phyloP scores from a whole-genome alignment of 164 flowering plant genomes.

The Nymphaea colorata region DNA sequence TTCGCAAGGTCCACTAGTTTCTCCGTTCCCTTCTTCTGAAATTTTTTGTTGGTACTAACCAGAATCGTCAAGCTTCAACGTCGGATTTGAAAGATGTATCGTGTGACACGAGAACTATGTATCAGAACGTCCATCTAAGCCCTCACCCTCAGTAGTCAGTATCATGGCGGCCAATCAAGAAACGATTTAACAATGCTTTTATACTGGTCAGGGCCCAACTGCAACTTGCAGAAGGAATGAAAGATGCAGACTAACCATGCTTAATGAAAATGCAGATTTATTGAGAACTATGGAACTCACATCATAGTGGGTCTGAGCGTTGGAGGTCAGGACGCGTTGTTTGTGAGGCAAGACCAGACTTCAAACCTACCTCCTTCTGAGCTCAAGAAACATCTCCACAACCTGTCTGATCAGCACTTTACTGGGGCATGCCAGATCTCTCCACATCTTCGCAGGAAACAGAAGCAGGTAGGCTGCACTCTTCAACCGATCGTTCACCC shows the following conservation, averaged over 20 bases:
- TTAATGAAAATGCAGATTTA: conserved; percentile 36
- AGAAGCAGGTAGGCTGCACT: conserved; percentile 14
- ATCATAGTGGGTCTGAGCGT: conserved; percentile 60
- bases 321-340: conserved; percentile 63
- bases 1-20: conserved; percentile 45
- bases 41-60: no score
- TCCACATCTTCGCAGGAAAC: conserved; percentile 17
- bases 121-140: no score
- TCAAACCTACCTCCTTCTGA: conserved; percentile 55
- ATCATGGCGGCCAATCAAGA: no score
- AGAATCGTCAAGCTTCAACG: no score
- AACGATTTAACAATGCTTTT: no score
- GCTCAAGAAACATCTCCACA: conserved; percentile 48
- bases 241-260: neutral
- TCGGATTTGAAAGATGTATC: no score
- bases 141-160: no score
- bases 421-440: conserved; percentile 48
- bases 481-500: no score
- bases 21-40: neutral
- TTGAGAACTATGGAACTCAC: conserved; percentile 83
- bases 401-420: conserved; percentile 69
- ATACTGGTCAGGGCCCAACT: no score
- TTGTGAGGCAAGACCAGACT: conserved; percentile 52
- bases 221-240: no score
- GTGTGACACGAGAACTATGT: no score